Conservation (phyloP, 2,329 filamentous ascomycete genomes). For the Fusarium oxysporum region DNA sequence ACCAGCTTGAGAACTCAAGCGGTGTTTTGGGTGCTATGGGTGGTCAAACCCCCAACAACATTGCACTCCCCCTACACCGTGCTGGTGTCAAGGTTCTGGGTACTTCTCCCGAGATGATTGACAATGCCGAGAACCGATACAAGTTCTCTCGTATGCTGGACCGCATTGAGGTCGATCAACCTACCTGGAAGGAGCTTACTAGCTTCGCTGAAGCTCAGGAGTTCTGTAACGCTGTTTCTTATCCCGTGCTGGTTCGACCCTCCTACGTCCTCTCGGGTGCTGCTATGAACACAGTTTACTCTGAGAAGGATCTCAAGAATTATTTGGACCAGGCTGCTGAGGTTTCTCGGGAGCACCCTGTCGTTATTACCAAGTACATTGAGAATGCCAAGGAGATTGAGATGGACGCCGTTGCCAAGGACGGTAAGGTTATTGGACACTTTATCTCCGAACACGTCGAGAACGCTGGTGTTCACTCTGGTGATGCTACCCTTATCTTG, state of each 20-base stretch:
- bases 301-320: conserved; percentile 87
- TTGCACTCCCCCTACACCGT: conserved; percentile 88
- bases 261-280: conserved; percentile 97
- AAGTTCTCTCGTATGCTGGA: conserved; percentile 99
- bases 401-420: conserved; percentile 96
- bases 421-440: conserved; percentile 90
- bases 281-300: conserved; percentile 99
- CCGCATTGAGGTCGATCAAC: conserved; percentile 93
- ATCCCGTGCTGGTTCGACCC: conserved; percentile 93
- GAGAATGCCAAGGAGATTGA: conserved; percentile 99
- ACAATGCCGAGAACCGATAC: conserved; percentile 95
- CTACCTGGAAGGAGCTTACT: conserved; percentile 96
- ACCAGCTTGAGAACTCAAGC: conserved; percentile 83
- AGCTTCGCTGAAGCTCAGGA: conserved; percentile 89
- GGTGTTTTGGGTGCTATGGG: conserved; percentile 96
- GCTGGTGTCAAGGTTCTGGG: conserved; percentile 92
- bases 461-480: conserved; percentile 97
- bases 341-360: conserved; percentile 93
- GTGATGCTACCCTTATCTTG: conserved; percentile 94
- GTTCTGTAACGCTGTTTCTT: conserved; percentile 90
- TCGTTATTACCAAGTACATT: conserved; percentile 99
- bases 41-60: conserved; percentile 98
- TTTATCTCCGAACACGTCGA: conserved; percentile 99
- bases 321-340: conserved; percentile 92
- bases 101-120: conserved; percentile 99